A percentile compares a stretch with the other conserved stretches of the same genome.
Conservation (phyloP, 345 rosid species). For the Aquilaria malaccensis region DNA sequence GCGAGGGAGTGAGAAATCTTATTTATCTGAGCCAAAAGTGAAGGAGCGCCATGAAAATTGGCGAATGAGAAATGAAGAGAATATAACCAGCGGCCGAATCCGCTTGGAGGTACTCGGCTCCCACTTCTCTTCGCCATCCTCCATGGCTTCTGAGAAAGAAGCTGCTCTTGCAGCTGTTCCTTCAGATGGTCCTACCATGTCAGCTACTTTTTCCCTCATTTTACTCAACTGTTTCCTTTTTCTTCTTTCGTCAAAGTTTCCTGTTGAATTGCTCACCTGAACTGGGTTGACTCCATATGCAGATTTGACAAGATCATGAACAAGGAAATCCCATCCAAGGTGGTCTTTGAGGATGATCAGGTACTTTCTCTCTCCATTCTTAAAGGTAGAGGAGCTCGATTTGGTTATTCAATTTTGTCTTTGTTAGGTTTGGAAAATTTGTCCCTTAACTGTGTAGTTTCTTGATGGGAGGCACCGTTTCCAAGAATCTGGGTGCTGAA, state of each 20-base stretch:
- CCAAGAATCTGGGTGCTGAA: too few relatives aligned
- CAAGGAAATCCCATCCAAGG: conserved; percentile 76
- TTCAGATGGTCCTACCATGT: neutral
- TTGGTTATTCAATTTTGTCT: too few relatives aligned
- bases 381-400: too few relatives aligned
- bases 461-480: too few relatives aligned
- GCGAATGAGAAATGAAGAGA: neutral
- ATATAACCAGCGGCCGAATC: neutral
- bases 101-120: neutral
- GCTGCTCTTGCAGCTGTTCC: neutral
- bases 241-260: neutral
- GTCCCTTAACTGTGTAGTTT: too few relatives aligned
- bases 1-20: too few relatives aligned
- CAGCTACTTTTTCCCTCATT: neutral
- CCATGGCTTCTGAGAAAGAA: conserved; percentile 1
- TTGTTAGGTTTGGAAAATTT: too few relatives aligned
- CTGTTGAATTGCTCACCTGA: neutral
- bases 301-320: conserved; percentile 92
- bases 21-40: too few relatives aligned
- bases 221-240: neutral
- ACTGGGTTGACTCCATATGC: conserved; percentile 14
- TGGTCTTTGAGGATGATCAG: conserved; percentile 89
- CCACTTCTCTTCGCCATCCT: neutral
- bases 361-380: conserved; percentile 19
- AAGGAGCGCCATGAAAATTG: too few relatives aligned